Evolutionary conservation across 345 rosid species (phyloP).

Genomic region (Eucalyptus cloeziana): DNA sequence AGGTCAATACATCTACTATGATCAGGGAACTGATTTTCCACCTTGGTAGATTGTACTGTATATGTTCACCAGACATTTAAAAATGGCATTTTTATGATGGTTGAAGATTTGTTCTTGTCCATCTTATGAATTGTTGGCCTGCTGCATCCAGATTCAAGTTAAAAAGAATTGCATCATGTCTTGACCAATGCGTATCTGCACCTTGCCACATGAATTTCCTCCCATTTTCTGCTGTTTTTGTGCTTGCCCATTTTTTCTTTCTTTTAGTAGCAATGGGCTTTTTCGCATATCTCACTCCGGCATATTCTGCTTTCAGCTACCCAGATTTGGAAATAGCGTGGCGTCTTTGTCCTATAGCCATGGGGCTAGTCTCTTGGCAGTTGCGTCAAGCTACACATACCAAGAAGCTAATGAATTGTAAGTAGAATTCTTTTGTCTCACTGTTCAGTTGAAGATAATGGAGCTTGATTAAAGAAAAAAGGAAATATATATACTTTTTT

Average conservation of each 20-base stretch:
- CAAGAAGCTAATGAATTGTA: conserved; percentile 64
- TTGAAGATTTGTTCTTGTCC: neutral
- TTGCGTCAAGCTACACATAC: conserved; percentile 64
- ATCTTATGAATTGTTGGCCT: neutral
- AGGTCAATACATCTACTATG: neutral
- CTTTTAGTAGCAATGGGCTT: neutral
- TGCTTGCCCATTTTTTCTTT: neutral
- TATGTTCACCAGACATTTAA: neutral
- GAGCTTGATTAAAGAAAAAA: neutral
- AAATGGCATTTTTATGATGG: neutral
- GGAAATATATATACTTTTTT: neutral
- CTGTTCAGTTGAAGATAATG: neutral
- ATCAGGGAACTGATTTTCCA: neutral
- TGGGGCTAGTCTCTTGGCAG: conserved; percentile 55
- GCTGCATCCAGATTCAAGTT: neutral
- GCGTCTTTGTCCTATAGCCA: conserved; percentile 54
- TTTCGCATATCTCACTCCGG: neutral
- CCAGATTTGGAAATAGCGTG: conserved; percentile 57
- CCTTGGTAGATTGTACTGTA: neutral
- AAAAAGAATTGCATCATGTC: neutral
- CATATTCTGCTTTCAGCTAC: conserved; percentile 36
- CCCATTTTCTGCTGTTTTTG: neutral
- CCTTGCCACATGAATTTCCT: neutral
- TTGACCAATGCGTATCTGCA: neutral
- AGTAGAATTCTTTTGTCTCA: neutral